Evolutionary conservation across 75 land plant species (phyloP).

Genomic region (Selaginella moellendorffii): DNA sequence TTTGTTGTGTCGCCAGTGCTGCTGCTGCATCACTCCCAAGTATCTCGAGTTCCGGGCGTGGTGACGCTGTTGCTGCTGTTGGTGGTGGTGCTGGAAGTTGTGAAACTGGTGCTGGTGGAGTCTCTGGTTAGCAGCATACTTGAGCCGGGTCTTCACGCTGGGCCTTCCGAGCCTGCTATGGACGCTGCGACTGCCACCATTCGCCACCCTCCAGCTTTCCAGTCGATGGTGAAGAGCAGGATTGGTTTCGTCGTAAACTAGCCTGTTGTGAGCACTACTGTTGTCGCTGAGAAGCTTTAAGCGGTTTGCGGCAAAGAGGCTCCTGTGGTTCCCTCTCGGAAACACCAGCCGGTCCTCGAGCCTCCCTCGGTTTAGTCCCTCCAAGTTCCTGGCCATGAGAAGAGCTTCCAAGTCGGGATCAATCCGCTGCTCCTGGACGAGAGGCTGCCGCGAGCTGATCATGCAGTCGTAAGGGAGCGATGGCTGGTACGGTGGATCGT

Average conservation of each 20-base stretch:
- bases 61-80: neutral
- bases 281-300: neutral
- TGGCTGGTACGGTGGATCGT: neutral
- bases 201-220: neutral
- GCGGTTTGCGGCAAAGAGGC: neutral
- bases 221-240: neutral
- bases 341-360: neutral
- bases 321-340: neutral
- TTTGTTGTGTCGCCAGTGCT: neutral
- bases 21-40: neutral
- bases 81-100: no score
- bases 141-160: neutral
- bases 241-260: neutral
- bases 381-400: neutral
- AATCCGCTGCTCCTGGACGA: neutral
- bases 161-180: neutral
- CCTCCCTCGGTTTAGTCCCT: neutral
- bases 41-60: neutral
- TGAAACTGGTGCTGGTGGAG: neutral
- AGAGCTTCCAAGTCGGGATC: neutral
- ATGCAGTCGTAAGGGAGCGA: neutral
- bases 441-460: neutral
- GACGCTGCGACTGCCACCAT: neutral
- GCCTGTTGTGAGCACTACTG: neutral
- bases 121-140: neutral